Base-by-base conservation (phyloP, 1,284 basidiomycete genomes). In the Singerocomus rubriflavus region DNA sequence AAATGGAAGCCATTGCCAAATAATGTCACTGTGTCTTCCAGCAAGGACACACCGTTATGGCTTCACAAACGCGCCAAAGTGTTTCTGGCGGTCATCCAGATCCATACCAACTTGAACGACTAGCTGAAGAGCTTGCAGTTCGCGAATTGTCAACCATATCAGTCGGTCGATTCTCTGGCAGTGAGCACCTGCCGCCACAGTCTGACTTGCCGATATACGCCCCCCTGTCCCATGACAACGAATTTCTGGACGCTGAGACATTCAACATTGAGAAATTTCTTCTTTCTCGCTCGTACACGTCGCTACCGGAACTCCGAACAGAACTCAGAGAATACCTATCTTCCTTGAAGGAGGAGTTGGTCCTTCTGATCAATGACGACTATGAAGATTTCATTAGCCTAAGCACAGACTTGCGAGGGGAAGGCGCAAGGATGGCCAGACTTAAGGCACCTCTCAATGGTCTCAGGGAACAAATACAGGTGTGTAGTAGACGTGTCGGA, bases 321-420 rank as follows among this genome's bases (percentile, higher is more conserved):
- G 94, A 99, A 65, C 77, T 99, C 13, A 81, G 93, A 29, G 85
- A 88, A 51, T 98, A 98, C 69, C 77, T 93, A 51, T 81, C 82
- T 1, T 76, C 79, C 13, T 73, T 99, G 58, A 93, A 95, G 64
- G 90, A 94, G 65, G 93, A 97, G 66, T 80, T 99, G 29, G 92
- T 98, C 29, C 85, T 85, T 63, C 83, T 98, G 64, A 98, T 99
- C 69, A 98, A 99, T 68, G 88, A 94, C 63, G 95, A 98, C 71
- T 98, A 98, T 69, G 93, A 94, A 68, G 94, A 94, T 39, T 98
- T 98, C 68, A 97, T 99, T 58, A 93, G 90, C 58, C 77, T 99
- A 25, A 95, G 94, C 57, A 94, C 90, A 2, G 91, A 94, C 58
- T 67, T 97, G 56, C 78, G 84, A 53, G 91, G 88, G 30, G 93